Percentiles rank a stretch among this genome's conserved stretches.
Evolutionary conservation across 306 rosid genomes (phyloP).

Genomic region (Medicago ruthenica): DNA sequence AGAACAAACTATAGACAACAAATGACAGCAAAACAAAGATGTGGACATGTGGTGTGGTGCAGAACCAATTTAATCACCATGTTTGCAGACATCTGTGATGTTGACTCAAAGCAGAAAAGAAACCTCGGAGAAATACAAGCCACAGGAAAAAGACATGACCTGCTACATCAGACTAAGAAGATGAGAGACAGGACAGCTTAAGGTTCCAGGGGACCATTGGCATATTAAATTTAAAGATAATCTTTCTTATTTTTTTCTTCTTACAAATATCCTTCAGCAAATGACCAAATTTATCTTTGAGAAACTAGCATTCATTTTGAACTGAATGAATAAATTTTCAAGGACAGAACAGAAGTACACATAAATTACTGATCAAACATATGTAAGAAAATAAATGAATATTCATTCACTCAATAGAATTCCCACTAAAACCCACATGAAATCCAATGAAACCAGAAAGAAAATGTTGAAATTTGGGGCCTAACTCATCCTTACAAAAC

Average conservation of each 20-base stretch:
- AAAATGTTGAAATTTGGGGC: no score
- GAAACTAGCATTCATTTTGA: neutral
- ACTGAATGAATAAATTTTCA: slow-evolving; percentile 20
- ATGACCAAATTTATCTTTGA: neutral
- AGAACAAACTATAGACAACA: slow-evolving; percentile 26
- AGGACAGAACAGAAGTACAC: neutral
- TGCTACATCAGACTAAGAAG: slow-evolving; percentile 4
- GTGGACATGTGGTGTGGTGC: neutral
- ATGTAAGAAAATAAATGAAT: slow-evolving; percentile 6
- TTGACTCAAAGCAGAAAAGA: slow-evolving; percentile 1
- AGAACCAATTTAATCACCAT: slow-evolving; percentile 23
- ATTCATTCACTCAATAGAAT: neutral
- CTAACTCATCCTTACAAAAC: no score
- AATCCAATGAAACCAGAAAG: slow-evolving; percentile 12
- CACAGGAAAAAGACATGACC: slow-evolving; percentile 16
- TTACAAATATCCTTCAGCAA: slow-evolving; percentile 15
- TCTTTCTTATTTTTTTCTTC: neutral
- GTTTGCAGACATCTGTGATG: neutral
- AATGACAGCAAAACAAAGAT: slow-evolving; percentile 19
- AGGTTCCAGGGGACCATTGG: slow-evolving; percentile 25
- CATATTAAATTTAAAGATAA: neutral
- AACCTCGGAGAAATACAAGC: slow-evolving; percentile 18
- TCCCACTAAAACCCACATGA: slow-evolving; percentile 14
- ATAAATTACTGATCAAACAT: neutral
- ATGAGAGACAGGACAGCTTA: slow-evolving; percentile 16